Conservation (phyloP, 176 grass and related monocot genomes). For the Elaeis guineensis region DNA sequence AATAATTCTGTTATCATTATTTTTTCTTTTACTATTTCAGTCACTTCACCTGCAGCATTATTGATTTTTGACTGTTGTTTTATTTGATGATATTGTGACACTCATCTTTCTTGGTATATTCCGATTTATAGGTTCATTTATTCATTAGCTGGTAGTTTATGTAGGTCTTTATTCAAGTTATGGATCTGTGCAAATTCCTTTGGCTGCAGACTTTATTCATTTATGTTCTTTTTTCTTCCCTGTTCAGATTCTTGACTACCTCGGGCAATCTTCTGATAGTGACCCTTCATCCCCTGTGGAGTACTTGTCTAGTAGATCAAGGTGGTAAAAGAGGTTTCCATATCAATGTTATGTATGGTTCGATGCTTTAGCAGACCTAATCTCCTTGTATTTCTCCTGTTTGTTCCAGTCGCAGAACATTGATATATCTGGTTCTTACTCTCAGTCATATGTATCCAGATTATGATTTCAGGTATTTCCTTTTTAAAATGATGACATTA, state of each 20-base stretch:
- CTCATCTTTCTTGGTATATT: too few species aligned
- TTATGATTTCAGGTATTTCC: conserved; percentile 97
- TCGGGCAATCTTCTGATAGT: conserved; percentile 76
- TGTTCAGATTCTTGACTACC: conserved; percentile 92
- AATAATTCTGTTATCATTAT: too few species aligned
- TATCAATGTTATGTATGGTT: too few species aligned
- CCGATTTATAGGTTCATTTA: too few species aligned
- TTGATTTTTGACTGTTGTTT: too few species aligned
- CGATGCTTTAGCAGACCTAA: not conserved
- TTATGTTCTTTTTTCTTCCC: conserved; percentile 5
- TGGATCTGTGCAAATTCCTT: not conserved
- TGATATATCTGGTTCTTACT: conserved; percentile 93
- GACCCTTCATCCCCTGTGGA: conserved; percentile 76
- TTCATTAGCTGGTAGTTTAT: not conserved
- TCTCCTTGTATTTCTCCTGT: not conserved
- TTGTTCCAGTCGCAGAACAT: conserved; percentile 60
- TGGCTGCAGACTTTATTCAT: conserved; percentile 7
- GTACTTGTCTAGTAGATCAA: conserved; percentile 73
- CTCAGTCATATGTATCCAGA: conserved; percentile 93
- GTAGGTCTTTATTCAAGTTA: conserved; percentile 1
- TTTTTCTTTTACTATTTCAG: too few species aligned
- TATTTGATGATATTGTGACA: too few species aligned
- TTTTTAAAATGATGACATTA: not conserved
- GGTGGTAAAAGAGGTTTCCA: conserved; percentile 27
- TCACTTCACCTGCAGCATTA: too few species aligned